These are phyloP conservation scores for Neurospora cerealis DNA, from an alignment of 495 filamentous ascomycete species.

Conservation along the genomic window DNA sequence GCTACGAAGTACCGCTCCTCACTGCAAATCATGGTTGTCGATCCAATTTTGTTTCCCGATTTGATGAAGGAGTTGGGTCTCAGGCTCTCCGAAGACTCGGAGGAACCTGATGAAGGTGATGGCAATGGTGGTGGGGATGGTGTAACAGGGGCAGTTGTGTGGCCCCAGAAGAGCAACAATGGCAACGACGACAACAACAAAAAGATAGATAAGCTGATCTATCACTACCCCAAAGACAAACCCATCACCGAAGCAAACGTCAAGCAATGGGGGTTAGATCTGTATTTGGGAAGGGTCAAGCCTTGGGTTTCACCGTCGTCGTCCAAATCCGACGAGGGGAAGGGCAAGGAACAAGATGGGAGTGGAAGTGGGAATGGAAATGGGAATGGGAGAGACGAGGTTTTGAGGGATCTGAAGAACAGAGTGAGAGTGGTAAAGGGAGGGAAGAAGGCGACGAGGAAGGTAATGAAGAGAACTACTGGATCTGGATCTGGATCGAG, in stretches of 20 bases:
- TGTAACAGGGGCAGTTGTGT: neutral
- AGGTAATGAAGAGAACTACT: constrained; percentile 9
- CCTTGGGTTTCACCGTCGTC: constrained; percentile 24
- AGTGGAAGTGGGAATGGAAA: neutral
- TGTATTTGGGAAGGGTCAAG: constrained; percentile 23
- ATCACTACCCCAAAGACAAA: constrained; percentile 19
- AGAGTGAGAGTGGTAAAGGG: neutral
- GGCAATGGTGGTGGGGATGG: neutral
- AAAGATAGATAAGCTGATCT: constrained; percentile 14
- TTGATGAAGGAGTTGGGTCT: constrained; percentile 27
- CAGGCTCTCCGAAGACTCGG: neutral
- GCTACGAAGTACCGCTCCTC: constrained; percentile 31
- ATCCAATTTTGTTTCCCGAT: constrained; percentile 32
- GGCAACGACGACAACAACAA: neutral
- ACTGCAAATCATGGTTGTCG: constrained; percentile 28
- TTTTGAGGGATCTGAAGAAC: neutral
- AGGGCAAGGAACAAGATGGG: neutral
- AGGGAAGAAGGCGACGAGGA: constrained; percentile 12
- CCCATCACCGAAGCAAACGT: constrained; percentile 13
- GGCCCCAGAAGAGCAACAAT: neutral
- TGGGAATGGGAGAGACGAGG: neutral
- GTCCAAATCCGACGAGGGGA: neutral
- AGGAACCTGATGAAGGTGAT: neutral
- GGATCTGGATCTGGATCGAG: neutral
- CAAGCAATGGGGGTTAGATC: constrained; percentile 24